Base-by-base conservation (phyloP, 139 green algal genomes). In the Yamagishiella unicocca region DNA sequence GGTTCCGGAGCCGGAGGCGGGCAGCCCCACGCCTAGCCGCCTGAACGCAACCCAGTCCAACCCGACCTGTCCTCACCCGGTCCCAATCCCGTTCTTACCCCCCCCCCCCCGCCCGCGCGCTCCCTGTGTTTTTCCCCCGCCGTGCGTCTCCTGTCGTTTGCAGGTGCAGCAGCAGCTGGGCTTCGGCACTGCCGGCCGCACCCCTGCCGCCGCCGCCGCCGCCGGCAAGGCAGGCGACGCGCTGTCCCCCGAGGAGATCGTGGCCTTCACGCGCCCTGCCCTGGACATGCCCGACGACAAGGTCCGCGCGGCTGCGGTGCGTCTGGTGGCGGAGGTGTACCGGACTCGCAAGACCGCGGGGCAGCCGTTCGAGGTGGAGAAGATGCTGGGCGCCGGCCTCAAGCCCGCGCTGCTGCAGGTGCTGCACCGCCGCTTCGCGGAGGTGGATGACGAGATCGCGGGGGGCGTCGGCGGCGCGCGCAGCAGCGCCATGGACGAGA, bases 371-470 rank as follows among this genome's bases (percentile, higher is more conserved):
- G 67, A 87, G 67, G 67, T 80, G 33, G 82, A 87, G 37, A 87
- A 87, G 67, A 9, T 81, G 35, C 45, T 87, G 35, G 82, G 82
- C 0, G 45, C 67, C 27, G 80, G 80, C 45, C 25, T 87, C 45
- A 87, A 87, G 50, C 82, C 82, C 4, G 82, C 82, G 25, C 82
- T 87, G 46, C 67, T 87, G 64, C 82, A 87, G 80, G 67, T 87
- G 46, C 82, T 87, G 45, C 82, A 87, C 35, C 82, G 82, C 8
- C 66, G 67, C 14, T 87, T 87, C 31, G 82, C 35, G 0, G 82
- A 87, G 82, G 82, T 87, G 50, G 82, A 87, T 7, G 82, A 79
- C 10, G 82, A 87, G 35, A 42, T 80, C 2, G 62, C 46, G n/a
- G 38, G 50, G 24, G 76, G 76, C 24, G 76, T 27, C 19, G 38